Evolutionary conservation across 2,329 filamentous ascomycete species (phyloP).

Genomic region (Alternaria sp.): DNA sequence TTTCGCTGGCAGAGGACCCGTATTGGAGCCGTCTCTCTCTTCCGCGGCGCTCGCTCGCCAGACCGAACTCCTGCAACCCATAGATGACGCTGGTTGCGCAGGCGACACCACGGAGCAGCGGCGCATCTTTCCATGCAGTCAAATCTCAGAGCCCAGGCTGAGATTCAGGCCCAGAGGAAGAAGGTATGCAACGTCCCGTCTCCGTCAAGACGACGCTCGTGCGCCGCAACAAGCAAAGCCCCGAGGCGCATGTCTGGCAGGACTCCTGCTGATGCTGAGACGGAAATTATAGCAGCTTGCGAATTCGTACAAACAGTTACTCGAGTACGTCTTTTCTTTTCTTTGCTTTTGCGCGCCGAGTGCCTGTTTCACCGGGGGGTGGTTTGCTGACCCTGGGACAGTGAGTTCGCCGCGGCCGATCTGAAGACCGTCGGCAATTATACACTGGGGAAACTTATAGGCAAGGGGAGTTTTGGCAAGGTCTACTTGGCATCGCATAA

Average conservation of each 20-base stretch:
- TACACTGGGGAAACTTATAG: conserved; percentile 86
- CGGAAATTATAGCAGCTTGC: conserved; percentile 72
- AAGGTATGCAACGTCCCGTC: conserved; percentile 57
- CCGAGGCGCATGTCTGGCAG: conserved; percentile 3
- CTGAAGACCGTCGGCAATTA: conserved; percentile 95
- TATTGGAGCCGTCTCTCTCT: conserved; percentile 20
- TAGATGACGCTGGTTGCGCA: conserved; percentile 50
- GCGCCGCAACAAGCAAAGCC: conserved; percentile 17
- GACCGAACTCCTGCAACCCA: conserved; percentile 20
- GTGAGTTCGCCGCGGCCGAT: conserved; percentile 92
- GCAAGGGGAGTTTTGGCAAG: conserved; percentile 98
- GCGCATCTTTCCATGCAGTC: conserved; percentile 55
- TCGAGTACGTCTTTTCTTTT: conserved; percentile 72
- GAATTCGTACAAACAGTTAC: conserved; percentile 93
- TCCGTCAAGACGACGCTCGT: conserved; percentile 8
- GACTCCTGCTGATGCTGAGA: conserved; percentile 16
- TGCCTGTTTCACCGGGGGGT: conserved; percentile 10
- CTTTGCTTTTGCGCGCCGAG: conserved; percentile 12
- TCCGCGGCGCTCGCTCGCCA: conserved; percentile 39
- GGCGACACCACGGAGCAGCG: conserved; percentile 41
- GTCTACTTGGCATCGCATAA: conserved; percentile 97
- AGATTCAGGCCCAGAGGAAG: conserved; percentile 67
- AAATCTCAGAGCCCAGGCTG: conserved; percentile 61
- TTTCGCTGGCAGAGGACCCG: conserved; percentile 19
- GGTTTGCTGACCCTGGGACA: conserved; percentile 54